Conservation (phyloP, 2,329 filamentous ascomycete species). For the Beauveria rudraprayagi region DNA sequence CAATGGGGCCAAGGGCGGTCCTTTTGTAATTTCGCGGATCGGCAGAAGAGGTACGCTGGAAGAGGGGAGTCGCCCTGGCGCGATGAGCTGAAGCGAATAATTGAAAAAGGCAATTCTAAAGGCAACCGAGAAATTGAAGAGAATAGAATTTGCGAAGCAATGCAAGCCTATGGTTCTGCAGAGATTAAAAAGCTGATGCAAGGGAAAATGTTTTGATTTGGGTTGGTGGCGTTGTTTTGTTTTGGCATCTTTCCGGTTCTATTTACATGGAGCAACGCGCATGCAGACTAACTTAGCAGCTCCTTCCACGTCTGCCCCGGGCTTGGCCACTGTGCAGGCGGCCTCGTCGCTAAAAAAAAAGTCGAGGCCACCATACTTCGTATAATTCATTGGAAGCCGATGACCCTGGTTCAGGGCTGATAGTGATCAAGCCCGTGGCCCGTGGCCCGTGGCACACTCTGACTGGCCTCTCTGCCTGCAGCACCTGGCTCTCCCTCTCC, state of each 20-base stretch:
- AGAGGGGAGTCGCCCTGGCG: not conserved
- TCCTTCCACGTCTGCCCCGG: not conserved
- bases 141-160: not conserved
- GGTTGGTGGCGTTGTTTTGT: conserved; percentile 8
- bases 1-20: conserved; percentile 5
- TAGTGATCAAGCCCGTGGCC: no score
- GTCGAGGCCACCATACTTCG: no score
- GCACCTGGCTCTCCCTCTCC: no score
- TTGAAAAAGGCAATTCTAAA: not conserved
- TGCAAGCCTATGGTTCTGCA: conserved; percentile 1
- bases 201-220: conserved; percentile 2
- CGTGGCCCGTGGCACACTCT: not conserved
- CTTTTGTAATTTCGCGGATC: conserved; percentile 17
- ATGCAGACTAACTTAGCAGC: not conserved
- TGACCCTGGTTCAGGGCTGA: not conserved
- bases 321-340: not conserved
- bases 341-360: not conserved
- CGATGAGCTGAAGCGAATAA: not conserved
- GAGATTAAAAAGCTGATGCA: not conserved
- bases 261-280: conserved; percentile 8
- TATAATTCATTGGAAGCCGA: not conserved
- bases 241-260: not conserved
- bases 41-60: conserved; percentile 7
- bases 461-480: no score
- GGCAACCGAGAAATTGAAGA: not conserved